These are phyloP conservation scores for Fusarium hainanense DNA, from an alignment of 2,329 filamentous ascomycete species.

Conservation along the genomic window DNA sequence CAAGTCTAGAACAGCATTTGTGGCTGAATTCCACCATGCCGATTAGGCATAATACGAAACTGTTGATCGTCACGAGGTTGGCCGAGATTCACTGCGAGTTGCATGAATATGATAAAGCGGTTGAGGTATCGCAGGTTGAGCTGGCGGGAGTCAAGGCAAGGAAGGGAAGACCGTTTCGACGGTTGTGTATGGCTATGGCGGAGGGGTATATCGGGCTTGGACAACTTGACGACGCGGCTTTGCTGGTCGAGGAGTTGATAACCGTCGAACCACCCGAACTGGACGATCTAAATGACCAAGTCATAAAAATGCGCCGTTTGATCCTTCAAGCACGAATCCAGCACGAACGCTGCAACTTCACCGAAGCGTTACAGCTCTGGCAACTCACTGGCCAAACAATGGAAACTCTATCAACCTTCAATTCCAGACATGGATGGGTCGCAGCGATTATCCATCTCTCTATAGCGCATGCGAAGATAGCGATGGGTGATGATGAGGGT, in stretches of 20 bases:
- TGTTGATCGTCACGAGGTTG: conserved; percentile 45
- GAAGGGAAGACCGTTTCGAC: conserved; percentile 39
- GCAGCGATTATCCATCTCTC: conserved; percentile 47
- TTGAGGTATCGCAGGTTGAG: conserved; percentile 40
- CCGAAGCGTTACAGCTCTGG: conserved; percentile 41
- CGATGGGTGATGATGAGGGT: conserved; percentile 21
- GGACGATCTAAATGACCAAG: conserved; percentile 49
- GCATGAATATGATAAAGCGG: conserved; percentile 38
- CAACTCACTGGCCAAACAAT: conserved; percentile 31
- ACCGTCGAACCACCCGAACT: conserved; percentile 38
- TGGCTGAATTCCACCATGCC: conserved; percentile 43
- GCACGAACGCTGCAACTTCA: conserved; percentile 28
- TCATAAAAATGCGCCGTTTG: conserved; percentile 47
- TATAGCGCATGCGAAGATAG: conserved; percentile 45
- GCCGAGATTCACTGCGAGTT: conserved; percentile 48
- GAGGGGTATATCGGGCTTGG: conserved; percentile 44
- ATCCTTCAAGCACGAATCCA: conserved; percentile 42
- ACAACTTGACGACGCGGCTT: conserved; percentile 18
- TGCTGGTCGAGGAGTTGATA: conserved; percentile 25
- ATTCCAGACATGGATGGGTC: conserved; percentile 39
- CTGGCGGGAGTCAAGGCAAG: conserved; percentile 30
- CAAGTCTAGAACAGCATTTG: conserved; percentile 49
- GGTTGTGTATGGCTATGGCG: conserved; percentile 41
- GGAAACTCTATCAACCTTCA: conserved; percentile 39
- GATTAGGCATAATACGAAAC: conserved; percentile 42